Base-by-base conservation (phyloP, 352 stramenopile genomes). In the Thalassiosira mediterranea region DNA sequence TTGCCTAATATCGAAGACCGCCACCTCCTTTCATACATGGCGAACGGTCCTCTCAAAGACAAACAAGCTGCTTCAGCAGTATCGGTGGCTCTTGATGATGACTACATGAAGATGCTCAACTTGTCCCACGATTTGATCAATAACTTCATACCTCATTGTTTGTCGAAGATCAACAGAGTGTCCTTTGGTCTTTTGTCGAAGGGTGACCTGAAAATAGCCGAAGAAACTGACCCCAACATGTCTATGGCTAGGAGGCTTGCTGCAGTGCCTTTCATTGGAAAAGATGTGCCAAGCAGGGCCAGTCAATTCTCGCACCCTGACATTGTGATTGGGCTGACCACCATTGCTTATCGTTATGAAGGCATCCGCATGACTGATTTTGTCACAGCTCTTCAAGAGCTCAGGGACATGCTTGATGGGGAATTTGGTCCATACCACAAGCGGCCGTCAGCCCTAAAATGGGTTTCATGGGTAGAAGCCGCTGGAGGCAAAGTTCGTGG, bases 251-350 rank as follows among this genome's bases (percentile, higher is more conserved):
- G 97, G 34, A 79, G 97, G 34, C 84, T 99, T 51, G 83, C 98
- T 34, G 97, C 97, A 0, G 95, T 99, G 2, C 97, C 97, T 26
- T 99, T 99, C 75, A 96, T 99, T 29, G 97, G 96, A 23, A 99
- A 99, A 79, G 97, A 99, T 84, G 97, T 99, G 11, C 97, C 97
- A 2, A 98, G 94, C 68, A 90, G 96, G 29, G 98, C 97, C 17
- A 99, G 95, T 26, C 97, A 99, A 81, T 99, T 99, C 73, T 97
- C 96, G 4, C 97, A 99, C 61, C 97, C 97, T 4, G 97, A 99
- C 70, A 96, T 94, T 74, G 88, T 94, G 13, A 95, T 96, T 68
- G 91, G 95, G 4, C 72, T 98, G 44, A 97, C 93, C 10, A 95
- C 96, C 44, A 76, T 96, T 31, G 93, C 93, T 4, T 97, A 95